Base-by-base conservation (phyloP, 345 rosid species). In the Turnera subulata region DNA sequence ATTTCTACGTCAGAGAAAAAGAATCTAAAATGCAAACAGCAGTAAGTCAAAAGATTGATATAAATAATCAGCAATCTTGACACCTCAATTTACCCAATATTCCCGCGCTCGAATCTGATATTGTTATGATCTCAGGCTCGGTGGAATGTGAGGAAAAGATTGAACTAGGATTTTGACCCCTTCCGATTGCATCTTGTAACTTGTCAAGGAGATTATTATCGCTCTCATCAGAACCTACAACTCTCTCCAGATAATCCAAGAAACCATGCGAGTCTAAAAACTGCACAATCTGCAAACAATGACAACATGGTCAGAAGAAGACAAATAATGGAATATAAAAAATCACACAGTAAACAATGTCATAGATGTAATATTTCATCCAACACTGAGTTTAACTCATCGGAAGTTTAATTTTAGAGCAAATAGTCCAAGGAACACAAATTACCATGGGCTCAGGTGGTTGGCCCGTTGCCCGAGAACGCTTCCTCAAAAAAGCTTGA, bases 111-210 rank as follows among this genome's bases (percentile, higher is more conserved):
- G 94, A 80, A 50, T 90, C 99, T 5, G 96, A 85, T 73, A 94
- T 88, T 47, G 97, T 94, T 68, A 88, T 72, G 43, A 94, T 82
- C 75, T 89, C 99, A 42, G 84, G 92, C 70, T 90, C 97, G 37
- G 56, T 68, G 55, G 62, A 72, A 22, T 79, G 62, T 45, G 86
- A 77, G 49, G 96, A 92, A 59, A 93, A 73, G 78, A 85, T 67
- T 15, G 92, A 89, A 78, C 70, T 74, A 38, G 88, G 91, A 78
- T 85, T 87, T 67, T 93, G 97, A 74, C 94, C 96, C 82, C 97
- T 89, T 52, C 96, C 96, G 59, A 89, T 71, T 48, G 99, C 92
- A 73, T 93, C 99, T 81, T 89, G 97, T 75, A 87, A 78, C 79
- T 82, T 93, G 68, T 93, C 97, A 23, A 93, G 88, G 35, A 89